A percentile compares a stretch with the other conserved stretches of the same genome.
These are phyloP conservation scores for Kuraishia piskuri DNA, from an alignment of 805 yeast genomes.

Conservation along the genomic window DNA sequence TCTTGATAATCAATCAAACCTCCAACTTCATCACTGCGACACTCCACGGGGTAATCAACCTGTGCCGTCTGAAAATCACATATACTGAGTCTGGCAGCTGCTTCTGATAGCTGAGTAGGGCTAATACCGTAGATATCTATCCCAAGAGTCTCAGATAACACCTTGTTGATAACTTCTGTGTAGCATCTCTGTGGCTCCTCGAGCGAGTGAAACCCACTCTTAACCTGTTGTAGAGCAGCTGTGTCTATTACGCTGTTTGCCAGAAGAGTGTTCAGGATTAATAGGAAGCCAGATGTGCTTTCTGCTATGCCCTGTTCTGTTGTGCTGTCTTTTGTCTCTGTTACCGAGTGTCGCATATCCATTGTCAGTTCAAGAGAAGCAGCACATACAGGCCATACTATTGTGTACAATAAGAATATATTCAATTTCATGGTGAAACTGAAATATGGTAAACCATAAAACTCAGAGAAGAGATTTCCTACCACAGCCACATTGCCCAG, in stretches of 20 bases:
- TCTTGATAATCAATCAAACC: slow-evolving; percentile 14
- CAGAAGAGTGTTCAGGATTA: not conserved
- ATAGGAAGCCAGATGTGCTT: not conserved
- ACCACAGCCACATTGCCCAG: no score
- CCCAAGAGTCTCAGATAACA: not conserved
- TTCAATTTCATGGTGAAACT: not conserved
- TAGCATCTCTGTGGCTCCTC: not conserved
- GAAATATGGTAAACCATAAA: no score
- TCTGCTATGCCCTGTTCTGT: not conserved
- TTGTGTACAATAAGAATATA: not conserved
- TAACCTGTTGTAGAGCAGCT: not conserved
- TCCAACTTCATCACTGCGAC: slow-evolving; percentile 10
- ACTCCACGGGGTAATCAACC: slow-evolving; percentile 24
- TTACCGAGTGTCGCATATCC: not conserved
- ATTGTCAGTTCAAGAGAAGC: not conserved
- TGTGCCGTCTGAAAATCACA: slow-evolving; percentile 47
- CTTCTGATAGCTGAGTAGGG: not conserved
- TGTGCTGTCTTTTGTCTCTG: not conserved
- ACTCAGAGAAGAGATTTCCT: no score
- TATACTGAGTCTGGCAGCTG: slow-evolving; percentile 38
- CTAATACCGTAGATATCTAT: not conserved
- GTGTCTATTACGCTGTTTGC: not conserved
- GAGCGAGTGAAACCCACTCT: not conserved
- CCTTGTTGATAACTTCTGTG: not conserved
- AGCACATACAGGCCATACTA: not conserved